phyloP scores from a whole-genome alignment of 768 basidiomycete species.

The Naganishia antarctica region DNA sequence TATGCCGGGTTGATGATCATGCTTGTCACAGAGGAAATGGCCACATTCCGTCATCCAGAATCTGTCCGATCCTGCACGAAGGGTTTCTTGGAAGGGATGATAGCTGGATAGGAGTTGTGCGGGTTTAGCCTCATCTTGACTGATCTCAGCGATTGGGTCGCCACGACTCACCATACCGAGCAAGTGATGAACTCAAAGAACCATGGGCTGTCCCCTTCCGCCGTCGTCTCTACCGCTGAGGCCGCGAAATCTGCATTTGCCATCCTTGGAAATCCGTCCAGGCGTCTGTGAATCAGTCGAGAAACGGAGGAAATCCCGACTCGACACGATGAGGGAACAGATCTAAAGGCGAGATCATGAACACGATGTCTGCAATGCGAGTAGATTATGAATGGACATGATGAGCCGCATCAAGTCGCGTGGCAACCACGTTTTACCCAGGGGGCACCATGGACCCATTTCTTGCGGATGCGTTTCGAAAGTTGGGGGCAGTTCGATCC shows the following conservation, averaged over 20 bases:
- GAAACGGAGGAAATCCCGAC: too few relatives aligned
- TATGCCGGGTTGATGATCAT: slow-evolving; percentile 21
- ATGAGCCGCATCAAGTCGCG: background rate
- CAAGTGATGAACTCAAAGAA: slow-evolving; percentile 30
- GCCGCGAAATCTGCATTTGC: slow-evolving; percentile 6
- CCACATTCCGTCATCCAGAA: slow-evolving; percentile 32
- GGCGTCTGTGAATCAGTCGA: too few relatives aligned
- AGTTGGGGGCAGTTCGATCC: too few relatives aligned
- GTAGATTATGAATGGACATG: background rate
- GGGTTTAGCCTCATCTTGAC: too few relatives aligned
- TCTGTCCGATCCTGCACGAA: slow-evolving; percentile 10
- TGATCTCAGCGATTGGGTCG: too few relatives aligned
- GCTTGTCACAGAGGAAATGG: slow-evolving; percentile 29
- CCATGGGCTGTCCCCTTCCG: slow-evolving; percentile 16
- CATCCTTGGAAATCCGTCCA: background rate
- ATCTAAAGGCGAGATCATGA: too few relatives aligned
- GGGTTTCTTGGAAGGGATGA: slow-evolving; percentile 21
- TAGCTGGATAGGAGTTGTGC: background rate
- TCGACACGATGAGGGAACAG: too few relatives aligned
- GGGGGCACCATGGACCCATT: background rate
- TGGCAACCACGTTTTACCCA: background rate
- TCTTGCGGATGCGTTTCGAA: too few relatives aligned
- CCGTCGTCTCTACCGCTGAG: slow-evolving; percentile 4
- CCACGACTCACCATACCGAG: slow-evolving; percentile 20
- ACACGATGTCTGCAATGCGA: too few relatives aligned